Conservation (phyloP, 306 rosid species). For the Cucumis melo region DNA sequence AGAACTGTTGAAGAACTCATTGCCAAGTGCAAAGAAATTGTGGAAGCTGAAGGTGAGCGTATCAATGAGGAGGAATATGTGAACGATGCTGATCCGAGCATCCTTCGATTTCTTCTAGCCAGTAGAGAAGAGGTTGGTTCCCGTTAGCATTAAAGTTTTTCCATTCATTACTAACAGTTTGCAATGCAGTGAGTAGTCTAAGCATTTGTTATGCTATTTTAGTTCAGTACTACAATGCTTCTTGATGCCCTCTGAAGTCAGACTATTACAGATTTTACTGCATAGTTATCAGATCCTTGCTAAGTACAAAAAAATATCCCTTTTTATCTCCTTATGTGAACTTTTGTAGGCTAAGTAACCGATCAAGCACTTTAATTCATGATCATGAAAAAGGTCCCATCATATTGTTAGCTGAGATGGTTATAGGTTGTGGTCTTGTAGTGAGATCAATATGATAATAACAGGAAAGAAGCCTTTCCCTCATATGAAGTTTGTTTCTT, state of each 20-base stretch:
- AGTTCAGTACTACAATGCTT: neutral
- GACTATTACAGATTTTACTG: neutral
- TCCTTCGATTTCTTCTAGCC: slow-evolving; percentile 82
- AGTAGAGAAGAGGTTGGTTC: slow-evolving; percentile 79
- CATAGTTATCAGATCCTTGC: neutral
- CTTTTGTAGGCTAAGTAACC: neutral
- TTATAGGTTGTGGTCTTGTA: neutral
- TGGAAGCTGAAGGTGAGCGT: slow-evolving; percentile 84
- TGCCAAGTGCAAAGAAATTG: slow-evolving; percentile 73
- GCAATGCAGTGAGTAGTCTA: neutral
- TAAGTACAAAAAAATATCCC: neutral
- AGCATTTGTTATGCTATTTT: neutral
- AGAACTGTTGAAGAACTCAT: slow-evolving; percentile 81
- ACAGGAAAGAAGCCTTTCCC: neutral
- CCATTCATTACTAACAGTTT: neutral
- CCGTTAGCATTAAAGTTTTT: neutral
- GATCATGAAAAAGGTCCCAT: neutral
- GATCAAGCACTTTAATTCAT: neutral
- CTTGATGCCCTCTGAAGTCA: neutral
- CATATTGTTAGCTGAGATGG: neutral
- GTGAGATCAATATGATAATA: neutral
- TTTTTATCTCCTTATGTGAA: neutral
- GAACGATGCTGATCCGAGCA: slow-evolving; percentile 77
- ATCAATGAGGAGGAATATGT: slow-evolving; percentile 71
- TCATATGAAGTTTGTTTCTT: neutral